phyloP scores from a whole-genome alignment of 768 basidiomycete genomes.

The Pisolithus tinctorius region DNA sequence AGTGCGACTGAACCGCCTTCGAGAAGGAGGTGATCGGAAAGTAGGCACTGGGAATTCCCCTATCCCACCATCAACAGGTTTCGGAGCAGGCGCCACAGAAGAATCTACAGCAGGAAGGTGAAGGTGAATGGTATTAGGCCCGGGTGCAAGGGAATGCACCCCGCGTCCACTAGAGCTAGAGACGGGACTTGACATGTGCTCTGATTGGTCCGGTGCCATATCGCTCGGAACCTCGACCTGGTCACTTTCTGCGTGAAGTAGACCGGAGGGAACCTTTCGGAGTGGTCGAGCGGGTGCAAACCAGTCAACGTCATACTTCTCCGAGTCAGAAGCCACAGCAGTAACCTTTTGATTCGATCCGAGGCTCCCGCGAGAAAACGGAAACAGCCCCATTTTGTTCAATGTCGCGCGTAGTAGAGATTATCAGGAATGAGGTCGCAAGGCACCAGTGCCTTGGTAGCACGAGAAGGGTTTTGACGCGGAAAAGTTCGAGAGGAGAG shows the following conservation, averaged over 20 bases:
- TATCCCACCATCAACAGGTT: constrained; percentile 51
- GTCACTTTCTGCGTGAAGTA: constrained; percentile 11
- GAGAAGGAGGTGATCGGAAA: constrained; percentile 14
- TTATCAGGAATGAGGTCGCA: background rate
- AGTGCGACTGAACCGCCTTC: constrained; percentile 39
- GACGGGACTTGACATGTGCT: background rate
- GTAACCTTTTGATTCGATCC: constrained; percentile 13
- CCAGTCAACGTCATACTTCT: constrained; percentile 41
- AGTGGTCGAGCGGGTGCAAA: constrained; percentile 64
- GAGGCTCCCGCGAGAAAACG: constrained; percentile 33
- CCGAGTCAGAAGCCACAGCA: constrained; percentile 11
- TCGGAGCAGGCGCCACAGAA: constrained; percentile 40
- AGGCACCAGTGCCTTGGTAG: background rate
- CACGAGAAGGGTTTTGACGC: background rate
- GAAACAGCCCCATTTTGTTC: constrained; percentile 27
- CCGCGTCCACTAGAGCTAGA: background rate
- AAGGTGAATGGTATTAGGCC: constrained; percentile 9
- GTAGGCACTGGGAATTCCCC: constrained; percentile 51
- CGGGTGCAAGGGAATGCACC: constrained; percentile 11
- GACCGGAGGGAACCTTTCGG: constrained; percentile 34
- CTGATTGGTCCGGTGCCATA: background rate
- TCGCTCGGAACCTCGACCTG: constrained; percentile 38
- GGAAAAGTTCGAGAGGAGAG: background rate
- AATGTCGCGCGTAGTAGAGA: constrained; percentile 1
- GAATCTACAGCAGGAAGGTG: constrained; percentile 22